Conservation (phyloP, 2,329 filamentous ascomycete genomes). For the Pleoardoris graminearum region DNA sequence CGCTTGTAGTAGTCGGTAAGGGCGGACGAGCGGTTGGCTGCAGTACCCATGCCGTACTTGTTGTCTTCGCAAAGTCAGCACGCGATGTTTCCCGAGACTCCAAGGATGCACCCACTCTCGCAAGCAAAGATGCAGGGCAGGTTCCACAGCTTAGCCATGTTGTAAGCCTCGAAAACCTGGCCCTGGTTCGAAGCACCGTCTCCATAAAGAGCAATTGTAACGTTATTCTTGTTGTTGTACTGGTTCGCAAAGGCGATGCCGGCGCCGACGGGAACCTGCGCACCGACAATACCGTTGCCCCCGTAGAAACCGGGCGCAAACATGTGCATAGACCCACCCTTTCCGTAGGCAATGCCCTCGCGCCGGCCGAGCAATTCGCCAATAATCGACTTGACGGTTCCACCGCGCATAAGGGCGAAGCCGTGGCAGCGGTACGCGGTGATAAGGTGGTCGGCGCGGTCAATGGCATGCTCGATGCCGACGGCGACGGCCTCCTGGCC, state of each 20-base stretch:
- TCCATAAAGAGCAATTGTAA: constrained; percentile 89
- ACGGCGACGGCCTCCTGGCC: constrained; percentile 97
- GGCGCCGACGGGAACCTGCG: constrained; percentile 95
- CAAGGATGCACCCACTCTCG: constrained; percentile 73
- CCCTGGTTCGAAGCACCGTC: constrained; percentile 99
- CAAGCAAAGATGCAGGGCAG: constrained; percentile 94
- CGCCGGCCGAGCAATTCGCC: constrained; percentile 93
- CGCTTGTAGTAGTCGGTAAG: constrained; percentile 99
- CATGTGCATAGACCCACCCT: constrained; percentile 99
- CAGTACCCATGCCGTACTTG: constrained; percentile 99
- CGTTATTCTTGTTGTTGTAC: constrained; percentile 85
- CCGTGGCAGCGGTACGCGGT: constrained; percentile 99
- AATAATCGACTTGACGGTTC: constrained; percentile 86
- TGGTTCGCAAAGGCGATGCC: constrained; percentile 96
- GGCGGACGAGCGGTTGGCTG: constrained; percentile 89
- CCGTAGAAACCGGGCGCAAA: constrained; percentile 97
- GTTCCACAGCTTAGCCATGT: constrained; percentile 99
- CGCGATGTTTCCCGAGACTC: neutral
- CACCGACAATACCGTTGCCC: constrained; percentile 98
- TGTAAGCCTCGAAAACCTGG: constrained; percentile 99
- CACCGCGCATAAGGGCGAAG: constrained; percentile 95
- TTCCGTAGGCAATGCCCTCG: constrained; percentile 96
- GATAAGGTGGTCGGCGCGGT: constrained; percentile 89
- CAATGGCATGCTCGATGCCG: constrained; percentile 95
- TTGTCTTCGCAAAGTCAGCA: constrained; percentile 70